phyloP scores from a whole-genome alignment of 768 basidiomycete genomes.

The Candolleomyces eurysporus region DNA sequence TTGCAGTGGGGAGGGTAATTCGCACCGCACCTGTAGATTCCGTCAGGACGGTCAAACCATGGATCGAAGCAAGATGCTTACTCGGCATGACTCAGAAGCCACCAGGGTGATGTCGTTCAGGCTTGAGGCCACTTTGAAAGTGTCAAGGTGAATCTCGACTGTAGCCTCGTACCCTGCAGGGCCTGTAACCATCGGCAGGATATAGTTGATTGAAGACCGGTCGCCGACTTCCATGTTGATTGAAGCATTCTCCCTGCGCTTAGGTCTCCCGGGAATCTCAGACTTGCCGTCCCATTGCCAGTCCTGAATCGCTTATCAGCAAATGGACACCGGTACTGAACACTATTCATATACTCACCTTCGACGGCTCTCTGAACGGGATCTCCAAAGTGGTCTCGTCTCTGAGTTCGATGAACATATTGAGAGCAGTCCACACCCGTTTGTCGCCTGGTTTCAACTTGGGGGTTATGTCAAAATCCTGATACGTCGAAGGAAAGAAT shows the following conservation, averaged over 20 bases:
- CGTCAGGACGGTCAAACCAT: slow-evolving; percentile 4
- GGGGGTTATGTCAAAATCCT: slow-evolving; percentile 53
- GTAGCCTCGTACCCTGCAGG: slow-evolving; percentile 74
- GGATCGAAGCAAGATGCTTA: slow-evolving; percentile 29
- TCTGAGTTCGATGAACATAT: slow-evolving; percentile 77
- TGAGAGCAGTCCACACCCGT: slow-evolving; percentile 80
- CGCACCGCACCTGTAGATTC: slow-evolving; percentile 56
- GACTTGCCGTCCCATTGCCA: slow-evolving; percentile 86
- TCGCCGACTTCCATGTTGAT: slow-evolving; percentile 76
- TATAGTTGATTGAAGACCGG: slow-evolving; percentile 82
- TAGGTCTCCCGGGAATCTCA: slow-evolving; percentile 46
- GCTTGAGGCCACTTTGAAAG: slow-evolving; percentile 75
- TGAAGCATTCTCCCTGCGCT: slow-evolving; percentile 63
- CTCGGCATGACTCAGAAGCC: slow-evolving; percentile 74
- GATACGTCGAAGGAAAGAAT: slow-evolving; percentile 84
- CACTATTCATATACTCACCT: slow-evolving; percentile 41
- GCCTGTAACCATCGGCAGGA: slow-evolving; percentile 77
- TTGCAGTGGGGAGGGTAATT: slow-evolving; percentile 74
- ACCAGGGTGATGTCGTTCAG: slow-evolving; percentile 85
- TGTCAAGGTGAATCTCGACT: slow-evolving; percentile 81
- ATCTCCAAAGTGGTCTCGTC: slow-evolving; percentile 75
- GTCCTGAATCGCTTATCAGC: slow-evolving; percentile 46
- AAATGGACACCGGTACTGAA: not conserved
- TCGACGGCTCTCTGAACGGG: slow-evolving; percentile 91
- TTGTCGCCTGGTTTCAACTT: slow-evolving; percentile 72